Conservation (phyloP, 768 basidiomycete genomes). For the Trametes sanguinea region DNA sequence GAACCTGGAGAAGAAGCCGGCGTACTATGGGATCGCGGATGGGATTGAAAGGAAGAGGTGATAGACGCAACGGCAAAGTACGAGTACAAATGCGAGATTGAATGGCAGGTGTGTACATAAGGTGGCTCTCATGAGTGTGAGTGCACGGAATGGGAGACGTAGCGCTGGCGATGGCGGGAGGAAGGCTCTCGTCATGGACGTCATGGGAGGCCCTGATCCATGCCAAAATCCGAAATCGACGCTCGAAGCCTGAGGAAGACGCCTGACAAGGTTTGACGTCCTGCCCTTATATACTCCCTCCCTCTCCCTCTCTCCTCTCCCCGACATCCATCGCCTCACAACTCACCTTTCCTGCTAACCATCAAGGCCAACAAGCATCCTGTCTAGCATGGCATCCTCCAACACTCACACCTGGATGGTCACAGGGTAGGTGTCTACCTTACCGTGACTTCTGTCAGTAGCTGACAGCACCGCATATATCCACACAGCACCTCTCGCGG, state of each 20-base stretch:
- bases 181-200: too few species aligned
- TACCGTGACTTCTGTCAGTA: background rate
- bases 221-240: too few species aligned
- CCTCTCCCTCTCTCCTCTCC: background rate
- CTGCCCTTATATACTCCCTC: too few species aligned
- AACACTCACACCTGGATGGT: slow-evolving; percentile 28
- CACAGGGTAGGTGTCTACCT: slow-evolving; percentile 23
- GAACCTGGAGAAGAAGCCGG: slow-evolving; percentile 8
- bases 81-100: background rate
- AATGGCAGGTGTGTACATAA: background rate
- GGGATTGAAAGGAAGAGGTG: background rate
- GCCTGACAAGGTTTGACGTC: too few species aligned
- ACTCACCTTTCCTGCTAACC: too few species aligned
- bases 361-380: too few species aligned
- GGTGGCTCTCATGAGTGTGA: background rate
- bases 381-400: slow-evolving; percentile 10
- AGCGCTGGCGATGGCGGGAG: too few species aligned
- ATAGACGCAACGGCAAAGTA: background rate
- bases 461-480: background rate
- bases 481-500: slow-evolving; percentile 18
- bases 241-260: too few species aligned
- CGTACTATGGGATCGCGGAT: slow-evolving; percentile 8
- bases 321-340: too few species aligned
- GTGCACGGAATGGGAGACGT: background rate
- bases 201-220: too few species aligned